Evolutionary conservation across 176 grass and related monocot species (phyloP), one percentile per base, ranked within the genome.

Genomic region (Hyparrhenia diplandra): DNA sequence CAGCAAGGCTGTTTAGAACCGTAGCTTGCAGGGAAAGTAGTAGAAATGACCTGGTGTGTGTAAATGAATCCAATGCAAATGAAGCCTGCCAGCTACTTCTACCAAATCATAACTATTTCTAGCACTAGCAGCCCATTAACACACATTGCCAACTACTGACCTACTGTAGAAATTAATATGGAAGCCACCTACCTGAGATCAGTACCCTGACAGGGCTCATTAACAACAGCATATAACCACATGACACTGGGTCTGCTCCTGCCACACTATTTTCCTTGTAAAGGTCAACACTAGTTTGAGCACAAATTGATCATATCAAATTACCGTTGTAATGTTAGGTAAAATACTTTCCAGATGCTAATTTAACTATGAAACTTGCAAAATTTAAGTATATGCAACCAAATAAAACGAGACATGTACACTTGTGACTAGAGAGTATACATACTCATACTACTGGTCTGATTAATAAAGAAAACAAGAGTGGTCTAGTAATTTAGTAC

Each of bases 191-290:
- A 83, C 75, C 64, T 58, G 73, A 28, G n/a, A 64, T 27, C 45
- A 67, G 84, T 80, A 55, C 76, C 71, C 14, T 81, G 77, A 81
- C 42, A 81, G 11, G 16, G 29, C 28, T 27, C 30, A 64, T 54
- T 70, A 77, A 14, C 31, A 17, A 76, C 32, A 80, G 67, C 77
- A 85, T 35, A 85, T 76, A 59, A 85, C 63, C 87, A 89, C 71
- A 85, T 89, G 71, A 36, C 20, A 85, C 35, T 41, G 67, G 74
- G 1, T 75, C 32, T 74, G 23, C n/a, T 64, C 11, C 8, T 43
- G 9, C 62, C 49, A n/a, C n/a, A 60, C 20, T 28, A 29, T 2
- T 21, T 21, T 24, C 13, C 52, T 61, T 43, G 21, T 40, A 28
- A n/a, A 39, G 42, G n/a, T n/a, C n/a, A n/a, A n/a, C n/a, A n/a